Base-by-base conservation (phyloP, 306 rosid genomes). In the Comarum palustre region DNA sequence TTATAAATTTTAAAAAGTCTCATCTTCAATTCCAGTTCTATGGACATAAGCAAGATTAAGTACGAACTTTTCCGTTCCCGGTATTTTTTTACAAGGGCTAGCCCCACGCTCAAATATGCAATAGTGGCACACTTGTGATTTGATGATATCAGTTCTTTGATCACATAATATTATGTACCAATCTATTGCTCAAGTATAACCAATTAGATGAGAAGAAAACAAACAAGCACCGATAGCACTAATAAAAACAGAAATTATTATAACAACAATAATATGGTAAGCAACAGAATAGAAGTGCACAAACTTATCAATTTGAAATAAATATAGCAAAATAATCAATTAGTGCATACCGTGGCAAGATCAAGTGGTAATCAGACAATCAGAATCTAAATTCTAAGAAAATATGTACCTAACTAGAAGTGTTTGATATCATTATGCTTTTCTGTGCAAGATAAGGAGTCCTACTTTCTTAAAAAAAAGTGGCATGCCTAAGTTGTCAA, bases 51-150 rank as follows among this genome's bases (percentile, higher is more conserved):
- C 36, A 25, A 22, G 20, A 16, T 42, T 15, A 66, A 42, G 8
- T 3, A 8, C 34, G 32, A 22, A 60, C 22, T 34, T 14, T 31
- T 10, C 24, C 24, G 8, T 32, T 61, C 66, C 41, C 7, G 43
- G 25, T 61, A 42, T 7, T 15, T 24, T 38, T 45, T 25, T 25
- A 45, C 24, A 45, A 25, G 39, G 55, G 36, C 22, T 25, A 67
- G 42, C 24, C 41, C n/a, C 62, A 6, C 32, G 13, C 39, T 29
- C 41, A 24, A 55, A 11, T 54, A 54, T 55, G 61, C 61, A 55
- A 55, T 45, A 67, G 41, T 50, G 59, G 11, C 45, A 19, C 45
- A 67, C 58, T 66, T 66, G 42, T 57, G 17, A 57, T 25, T 57
- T 13, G 17, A 57, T 32, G 6, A 48, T 27, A 68, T 68, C 57